Evolutionary conservation across 352 stramenopile species (phyloP).

Genomic region (Phytophthora palmivora): DNA sequence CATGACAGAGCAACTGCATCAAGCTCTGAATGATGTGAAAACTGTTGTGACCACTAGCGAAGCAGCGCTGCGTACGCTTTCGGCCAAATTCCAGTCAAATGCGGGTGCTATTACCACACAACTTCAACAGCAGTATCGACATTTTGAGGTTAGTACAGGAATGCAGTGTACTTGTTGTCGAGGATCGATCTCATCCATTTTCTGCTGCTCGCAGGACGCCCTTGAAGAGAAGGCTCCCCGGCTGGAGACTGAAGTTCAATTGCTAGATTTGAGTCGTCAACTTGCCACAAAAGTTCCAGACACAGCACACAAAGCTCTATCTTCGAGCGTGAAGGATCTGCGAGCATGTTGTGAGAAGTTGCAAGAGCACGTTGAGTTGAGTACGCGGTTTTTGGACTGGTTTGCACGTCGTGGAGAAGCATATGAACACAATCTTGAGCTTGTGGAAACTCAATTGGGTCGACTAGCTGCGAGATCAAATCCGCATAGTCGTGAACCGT

Average conservation of each 20-base stretch:
- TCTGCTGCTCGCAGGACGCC: slow-evolving; percentile 16
- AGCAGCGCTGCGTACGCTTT: slow-evolving; percentile 37
- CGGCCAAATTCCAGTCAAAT: slow-evolving; percentile 45
- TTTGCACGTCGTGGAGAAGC: slow-evolving; percentile 71
- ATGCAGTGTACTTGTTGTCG: background rate
- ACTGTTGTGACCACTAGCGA: slow-evolving; percentile 32
- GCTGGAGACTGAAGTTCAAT: slow-evolving; percentile 21
- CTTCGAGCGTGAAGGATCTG: slow-evolving; percentile 19
- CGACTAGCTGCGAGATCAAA: slow-evolving; percentile 48
- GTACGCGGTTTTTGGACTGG: slow-evolving; percentile 77
- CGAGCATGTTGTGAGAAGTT: slow-evolving; percentile 35
- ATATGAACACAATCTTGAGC: slow-evolving; percentile 75
- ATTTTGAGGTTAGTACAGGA: slow-evolving; percentile 36
- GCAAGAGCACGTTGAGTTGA: slow-evolving; percentile 55
- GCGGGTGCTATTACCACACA: slow-evolving; percentile 26
- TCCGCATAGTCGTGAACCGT: slow-evolving; percentile 54
- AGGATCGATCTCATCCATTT: background rate
- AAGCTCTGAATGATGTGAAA: slow-evolving; percentile 20
- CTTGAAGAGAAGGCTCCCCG: slow-evolving; percentile 31
- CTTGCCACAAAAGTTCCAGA: slow-evolving; percentile 24
- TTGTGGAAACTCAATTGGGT: slow-evolving; percentile 72
- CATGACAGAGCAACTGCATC: slow-evolving; percentile 27
- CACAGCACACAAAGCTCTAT: slow-evolving; percentile 22
- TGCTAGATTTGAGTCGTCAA: slow-evolving; percentile 27
- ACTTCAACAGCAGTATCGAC: slow-evolving; percentile 37